Conservation (phyloP, 2,329 filamentous ascomycete species). For the Emergomyces pasteurianus region DNA sequence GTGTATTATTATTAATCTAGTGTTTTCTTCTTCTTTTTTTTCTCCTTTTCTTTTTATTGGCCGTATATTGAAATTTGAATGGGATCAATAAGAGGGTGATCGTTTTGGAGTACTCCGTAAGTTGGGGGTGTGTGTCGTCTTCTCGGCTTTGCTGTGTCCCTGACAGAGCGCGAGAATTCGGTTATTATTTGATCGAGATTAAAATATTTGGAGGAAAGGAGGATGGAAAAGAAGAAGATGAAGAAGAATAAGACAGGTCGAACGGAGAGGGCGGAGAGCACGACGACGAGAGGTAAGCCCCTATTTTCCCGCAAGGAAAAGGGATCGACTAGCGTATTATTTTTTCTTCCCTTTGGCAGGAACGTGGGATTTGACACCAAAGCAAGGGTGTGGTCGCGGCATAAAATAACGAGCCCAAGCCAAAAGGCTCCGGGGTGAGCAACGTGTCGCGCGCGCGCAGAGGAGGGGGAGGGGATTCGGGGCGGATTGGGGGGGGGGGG, state of each 20-base stretch:
- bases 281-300: not conserved
- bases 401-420: not conserved
- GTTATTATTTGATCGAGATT: not conserved
- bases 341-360: not conserved
- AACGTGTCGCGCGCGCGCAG: not conserved
- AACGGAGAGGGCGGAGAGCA: not conserved
- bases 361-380: conserved; percentile 1
- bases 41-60: not conserved
- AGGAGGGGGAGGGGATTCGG: not conserved
- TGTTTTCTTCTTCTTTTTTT: no score
- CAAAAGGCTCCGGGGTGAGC: not conserved
- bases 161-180: not conserved
- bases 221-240: not conserved
- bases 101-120: not conserved
- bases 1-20: not conserved
- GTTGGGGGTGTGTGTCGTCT: no score
- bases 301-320: not conserved
- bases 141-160: not conserved
- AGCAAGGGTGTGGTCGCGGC: not conserved
- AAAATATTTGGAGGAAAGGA: not conserved
- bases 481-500: not conserved
- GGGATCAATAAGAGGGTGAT: not conserved
- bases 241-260: not conserved
- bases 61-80: not conserved
- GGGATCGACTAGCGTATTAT: not conserved